A percentile compares a stretch with the other conserved stretches of the same genome.
Conservation (phyloP, 2,329 filamentous ascomycete species). For the Verticillium isaacii region DNA sequence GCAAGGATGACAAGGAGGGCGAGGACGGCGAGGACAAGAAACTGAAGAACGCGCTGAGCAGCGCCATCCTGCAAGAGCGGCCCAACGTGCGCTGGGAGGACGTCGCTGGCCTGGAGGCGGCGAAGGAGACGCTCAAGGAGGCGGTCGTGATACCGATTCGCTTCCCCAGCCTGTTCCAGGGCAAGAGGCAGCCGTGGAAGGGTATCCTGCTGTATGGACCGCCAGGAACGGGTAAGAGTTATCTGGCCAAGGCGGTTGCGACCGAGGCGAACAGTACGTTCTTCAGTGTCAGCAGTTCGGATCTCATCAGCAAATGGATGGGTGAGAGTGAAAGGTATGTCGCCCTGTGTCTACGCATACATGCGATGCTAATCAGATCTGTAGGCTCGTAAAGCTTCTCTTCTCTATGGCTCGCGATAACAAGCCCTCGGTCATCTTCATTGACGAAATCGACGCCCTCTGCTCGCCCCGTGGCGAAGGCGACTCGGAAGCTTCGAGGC, state of each 20-base stretch:
- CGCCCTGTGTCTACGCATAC: not conserved
- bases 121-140: slow-evolving; percentile 96
- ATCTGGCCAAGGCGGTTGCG: slow-evolving; percentile 93
- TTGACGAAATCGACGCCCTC: slow-evolving; percentile 95
- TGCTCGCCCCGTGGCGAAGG: slow-evolving; percentile 91
- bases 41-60: slow-evolving; percentile 80
- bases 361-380: not conserved
- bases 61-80: slow-evolving; percentile 90
- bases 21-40: slow-evolving; percentile 95
- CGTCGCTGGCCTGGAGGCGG: slow-evolving; percentile 87
- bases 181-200: slow-evolving; percentile 97
- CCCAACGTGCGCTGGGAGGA: slow-evolving; percentile 98
- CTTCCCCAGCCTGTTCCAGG: slow-evolving; percentile 93
- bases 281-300: slow-evolving; percentile 96
- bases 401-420: slow-evolving; percentile 98
- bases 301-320: slow-evolving; percentile 99
- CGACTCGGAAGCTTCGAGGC: slow-evolving; percentile 92
- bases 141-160: slow-evolving; percentile 97
- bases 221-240: slow-evolving; percentile 95
- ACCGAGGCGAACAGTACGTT: slow-evolving; percentile 99
- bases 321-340: slow-evolving; percentile 91
- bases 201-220: slow-evolving; percentile 95
- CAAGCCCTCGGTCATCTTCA: slow-evolving; percentile 97
- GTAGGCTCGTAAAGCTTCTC: slow-evolving; percentile 86
- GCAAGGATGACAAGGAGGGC: slow-evolving; percentile 57